Percentiles rank a stretch among this genome's conserved stretches.
Conservation (phyloP, 108 stramenopile genomes). For the Cyclotella kingstonii region DNA sequence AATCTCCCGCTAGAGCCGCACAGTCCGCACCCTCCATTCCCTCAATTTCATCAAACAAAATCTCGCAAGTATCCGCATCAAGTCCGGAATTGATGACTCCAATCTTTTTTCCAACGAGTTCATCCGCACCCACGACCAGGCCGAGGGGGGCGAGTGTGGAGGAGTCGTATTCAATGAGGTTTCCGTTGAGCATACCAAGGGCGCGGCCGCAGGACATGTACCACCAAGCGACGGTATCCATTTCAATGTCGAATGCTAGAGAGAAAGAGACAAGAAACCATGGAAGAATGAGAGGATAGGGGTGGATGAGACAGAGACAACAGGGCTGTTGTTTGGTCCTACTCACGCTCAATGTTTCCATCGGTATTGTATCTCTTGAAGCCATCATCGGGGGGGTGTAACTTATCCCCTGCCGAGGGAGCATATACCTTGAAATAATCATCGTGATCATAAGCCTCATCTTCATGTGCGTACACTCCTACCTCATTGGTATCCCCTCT, state of each 20-base stretch:
- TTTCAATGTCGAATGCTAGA: conserved; percentile 39
- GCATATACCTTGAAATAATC: conserved; percentile 74
- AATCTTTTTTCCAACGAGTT: conserved; percentile 72
- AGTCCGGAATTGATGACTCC: conserved; percentile 69
- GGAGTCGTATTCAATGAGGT: conserved; percentile 91
- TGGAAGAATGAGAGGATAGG: neutral
- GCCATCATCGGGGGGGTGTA: conserved; percentile 61
- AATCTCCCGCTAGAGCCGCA: conserved; percentile 37
- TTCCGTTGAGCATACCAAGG: conserved; percentile 86
- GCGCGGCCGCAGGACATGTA: conserved; percentile 88
- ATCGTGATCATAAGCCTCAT: conserved; percentile 74
- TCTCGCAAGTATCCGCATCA: conserved; percentile 44
- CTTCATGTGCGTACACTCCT: conserved; percentile 74
- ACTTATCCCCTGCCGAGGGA: conserved; percentile 49
- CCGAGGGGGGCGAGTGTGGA: conserved; percentile 91
- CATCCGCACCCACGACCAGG: conserved; percentile 82
- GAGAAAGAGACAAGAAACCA: conserved; percentile 1
- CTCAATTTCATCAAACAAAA: conserved; percentile 45
- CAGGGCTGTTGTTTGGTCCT: neutral
- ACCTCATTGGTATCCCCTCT: conserved; percentile 50
- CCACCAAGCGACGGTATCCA: conserved; percentile 89
- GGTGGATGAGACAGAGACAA: neutral
- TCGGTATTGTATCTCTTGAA: conserved; percentile 46
- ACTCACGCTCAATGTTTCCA: conserved; percentile 43
- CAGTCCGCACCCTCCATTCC: conserved; percentile 74